Conservation (phyloP, 202 grass and related monocot genomes). For the Dendrocalamus latiflorus region DNA sequence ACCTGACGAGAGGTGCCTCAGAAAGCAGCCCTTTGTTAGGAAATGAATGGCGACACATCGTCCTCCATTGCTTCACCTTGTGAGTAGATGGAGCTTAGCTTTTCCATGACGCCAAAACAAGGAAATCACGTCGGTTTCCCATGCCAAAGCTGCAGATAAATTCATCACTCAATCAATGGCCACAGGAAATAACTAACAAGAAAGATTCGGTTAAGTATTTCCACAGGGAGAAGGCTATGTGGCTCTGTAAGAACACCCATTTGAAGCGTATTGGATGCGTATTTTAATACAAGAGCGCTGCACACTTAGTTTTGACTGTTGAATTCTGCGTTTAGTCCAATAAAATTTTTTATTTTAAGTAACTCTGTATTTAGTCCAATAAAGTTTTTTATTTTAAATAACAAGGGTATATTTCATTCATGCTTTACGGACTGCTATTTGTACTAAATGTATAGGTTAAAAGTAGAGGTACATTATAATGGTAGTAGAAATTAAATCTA, state of each 20-base stretch:
- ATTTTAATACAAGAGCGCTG: background rate
- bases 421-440: background rate
- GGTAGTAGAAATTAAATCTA: too few relatives aligned
- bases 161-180: conserved; percentile 1
- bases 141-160: conserved; percentile 20
- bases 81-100: background rate
- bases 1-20: conserved; percentile 4
- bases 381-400: background rate
- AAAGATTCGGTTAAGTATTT: background rate
- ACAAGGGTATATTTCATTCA: background rate
- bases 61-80: background rate
- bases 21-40: conserved; percentile 16
- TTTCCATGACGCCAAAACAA: conserved; percentile 1
- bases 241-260: background rate
- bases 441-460: background rate
- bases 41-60: conserved; percentile 20
- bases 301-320: background rate
- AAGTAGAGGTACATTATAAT: too few relatives aligned
- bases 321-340: background rate
- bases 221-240: too few relatives aligned
- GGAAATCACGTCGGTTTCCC: background rate
- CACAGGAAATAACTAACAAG: conserved; percentile 5
- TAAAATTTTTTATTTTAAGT: background rate
- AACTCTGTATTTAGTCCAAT: background rate
- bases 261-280: background rate